Percentiles rank a stretch among this genome's conserved stretches.
These are phyloP conservation scores for Quercus dentata DNA, from an alignment of 306 rosid genomes.

Conservation along the genomic window DNA sequence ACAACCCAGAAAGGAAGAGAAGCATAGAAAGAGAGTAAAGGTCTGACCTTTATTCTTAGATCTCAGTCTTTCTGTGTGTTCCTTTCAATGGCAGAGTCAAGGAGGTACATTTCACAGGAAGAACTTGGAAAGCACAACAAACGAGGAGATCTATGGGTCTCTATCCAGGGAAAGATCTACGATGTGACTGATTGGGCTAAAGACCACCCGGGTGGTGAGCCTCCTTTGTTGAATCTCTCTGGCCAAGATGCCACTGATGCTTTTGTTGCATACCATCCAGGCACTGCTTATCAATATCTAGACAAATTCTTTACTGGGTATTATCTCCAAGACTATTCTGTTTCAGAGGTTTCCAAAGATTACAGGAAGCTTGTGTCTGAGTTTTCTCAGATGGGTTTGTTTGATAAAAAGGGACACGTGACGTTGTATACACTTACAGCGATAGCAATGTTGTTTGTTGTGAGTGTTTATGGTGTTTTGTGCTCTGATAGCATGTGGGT, in stretches of 20 bases:
- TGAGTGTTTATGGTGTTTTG: slow-evolving; percentile 51
- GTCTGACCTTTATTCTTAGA: background rate
- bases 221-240: slow-evolving; percentile 48
- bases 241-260: slow-evolving; percentile 81
- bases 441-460: slow-evolving; percentile 37
- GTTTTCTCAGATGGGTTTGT: slow-evolving; percentile 54
- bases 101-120: slow-evolving; percentile 44
- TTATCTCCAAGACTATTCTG: slow-evolving; percentile 38
- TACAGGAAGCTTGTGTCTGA: slow-evolving; percentile 54
- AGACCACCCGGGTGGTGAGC: slow-evolving; percentile 72
- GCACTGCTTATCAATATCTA: slow-evolving; percentile 55
- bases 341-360: slow-evolving; percentile 67
- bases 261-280: slow-evolving; percentile 74
- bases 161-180: slow-evolving; percentile 72
- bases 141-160: slow-evolving; percentile 62
- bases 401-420: slow-evolving; percentile 61
- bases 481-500: slow-evolving; percentile 44
- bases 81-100: slow-evolving; percentile 26
- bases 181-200: slow-evolving; percentile 55
- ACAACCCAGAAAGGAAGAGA: background rate
- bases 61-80: background rate
- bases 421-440: slow-evolving; percentile 17
- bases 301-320: slow-evolving; percentile 63
- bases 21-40: background rate
- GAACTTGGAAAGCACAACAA: slow-evolving; percentile 48